phyloP scores from a whole-genome alignment of 2,329 filamentous ascomycete genomes.

The Pestalotiopsis sp. region DNA sequence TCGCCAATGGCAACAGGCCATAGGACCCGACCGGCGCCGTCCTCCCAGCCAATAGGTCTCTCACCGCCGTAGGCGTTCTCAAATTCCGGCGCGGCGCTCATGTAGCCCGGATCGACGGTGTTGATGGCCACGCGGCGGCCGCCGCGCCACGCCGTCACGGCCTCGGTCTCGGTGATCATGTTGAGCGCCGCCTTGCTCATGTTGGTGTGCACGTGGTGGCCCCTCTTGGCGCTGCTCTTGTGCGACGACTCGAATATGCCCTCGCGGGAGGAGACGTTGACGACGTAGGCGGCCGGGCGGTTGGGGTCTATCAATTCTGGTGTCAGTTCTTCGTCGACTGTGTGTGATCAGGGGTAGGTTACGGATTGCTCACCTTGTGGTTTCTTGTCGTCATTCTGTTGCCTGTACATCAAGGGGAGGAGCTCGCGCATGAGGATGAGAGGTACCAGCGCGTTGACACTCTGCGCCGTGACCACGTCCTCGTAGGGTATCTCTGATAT shows the following conservation, averaged over 20 bases:
- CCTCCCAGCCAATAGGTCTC: slow-evolving; percentile 39
- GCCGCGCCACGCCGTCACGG: slow-evolving; percentile 29
- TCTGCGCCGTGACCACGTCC: slow-evolving; percentile 39
- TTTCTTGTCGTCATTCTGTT: background rate
- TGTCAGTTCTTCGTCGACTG: no score
- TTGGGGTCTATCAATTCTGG: no score
- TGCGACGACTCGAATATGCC: slow-evolving; percentile 32
- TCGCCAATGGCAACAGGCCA: slow-evolving; percentile 32
- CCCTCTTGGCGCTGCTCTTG: slow-evolving; percentile 25
- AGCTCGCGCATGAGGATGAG: slow-evolving; percentile 40
- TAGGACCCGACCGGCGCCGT: slow-evolving; percentile 37
- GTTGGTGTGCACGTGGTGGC: slow-evolving; percentile 40
- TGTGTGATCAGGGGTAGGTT: no score
- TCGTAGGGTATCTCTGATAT: slow-evolving; percentile 40
- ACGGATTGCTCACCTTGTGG: no score
- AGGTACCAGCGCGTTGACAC: slow-evolving; percentile 39
- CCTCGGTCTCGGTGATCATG: slow-evolving; percentile 43
- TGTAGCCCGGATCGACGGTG: slow-evolving; percentile 39
- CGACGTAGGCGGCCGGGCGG: slow-evolving; percentile 27
- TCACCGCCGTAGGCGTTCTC: slow-evolving; percentile 23
- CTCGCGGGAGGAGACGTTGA: slow-evolving; percentile 38
- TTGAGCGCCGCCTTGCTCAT: slow-evolving; percentile 43
- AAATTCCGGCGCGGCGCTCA: slow-evolving; percentile 38
- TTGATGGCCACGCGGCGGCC: slow-evolving; percentile 36
- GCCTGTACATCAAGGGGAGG: slow-evolving; percentile 29